Base-by-base conservation (phyloP, 2,329 filamentous ascomycete species). In the Blastomyces parvus region DNA sequence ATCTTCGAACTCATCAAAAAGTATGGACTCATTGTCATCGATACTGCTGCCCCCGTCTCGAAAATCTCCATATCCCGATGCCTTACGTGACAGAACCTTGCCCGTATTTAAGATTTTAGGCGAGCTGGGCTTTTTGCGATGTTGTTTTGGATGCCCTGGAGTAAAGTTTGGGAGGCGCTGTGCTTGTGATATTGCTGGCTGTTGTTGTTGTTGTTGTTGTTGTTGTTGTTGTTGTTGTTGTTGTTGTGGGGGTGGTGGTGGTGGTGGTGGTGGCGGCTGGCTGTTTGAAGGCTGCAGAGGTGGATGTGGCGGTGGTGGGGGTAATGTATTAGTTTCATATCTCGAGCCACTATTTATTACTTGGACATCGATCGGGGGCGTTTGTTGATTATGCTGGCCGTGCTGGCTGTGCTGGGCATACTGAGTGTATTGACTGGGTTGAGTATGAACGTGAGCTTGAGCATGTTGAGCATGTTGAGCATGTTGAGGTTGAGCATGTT, bases 11-110 rank as follows among this genome's bases (percentile, higher is more conserved):
- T 70, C 70, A 9, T 73, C 73, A 48, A 70, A 71, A 8, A 70
- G 61, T 46, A 67, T 63, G 0, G 71, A 72, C 22, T 72, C 70
- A 22, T 72, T 71, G 36, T 74, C 71, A n/a, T 67, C 71, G 30
- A 69, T 64, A 48, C 71, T 74, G 62, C 66, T 69, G 2, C 64
- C 66, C 22, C 66, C 66, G 5, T 67, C 67, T 48, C 64, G 60
- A 66, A 62, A 70, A n/a, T 66, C 55, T 14, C 58, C 52, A 46
- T 66, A 42, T 14, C 60, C 52, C 36, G 36, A 33, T n/a, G 60
- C 62, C 14, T 67, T 50, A 5, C 64, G 62, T 9, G 60, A 36
- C 4, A 62, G 60, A 30, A 42, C 52, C 33, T 61, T 66, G 27
- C 65, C 60, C 11, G 62, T 50, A 25, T 64, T 62, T 17, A 67